Base-by-base conservation (phyloP, 139 green algal species). In the Desmodesmus armatus region DNA sequence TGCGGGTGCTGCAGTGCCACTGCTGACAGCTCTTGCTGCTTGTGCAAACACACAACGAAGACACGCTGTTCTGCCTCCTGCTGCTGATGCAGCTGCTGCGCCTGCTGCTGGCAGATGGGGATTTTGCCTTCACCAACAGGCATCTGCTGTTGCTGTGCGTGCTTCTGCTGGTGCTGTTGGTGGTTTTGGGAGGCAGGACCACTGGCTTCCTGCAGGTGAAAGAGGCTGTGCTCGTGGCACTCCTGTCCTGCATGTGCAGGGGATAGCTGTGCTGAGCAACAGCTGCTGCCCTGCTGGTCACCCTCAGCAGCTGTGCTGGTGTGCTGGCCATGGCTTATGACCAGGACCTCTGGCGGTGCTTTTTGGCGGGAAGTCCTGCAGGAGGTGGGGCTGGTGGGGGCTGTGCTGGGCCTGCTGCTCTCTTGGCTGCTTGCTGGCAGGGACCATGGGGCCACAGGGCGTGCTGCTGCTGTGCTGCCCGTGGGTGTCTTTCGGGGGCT, bases 41-140 rank as follows among this genome's bases (percentile, higher is more conserved):
- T 65, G 55, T 19, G 27, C 2, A 65, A n/a, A n/a, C 55, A 65
- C 9, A 65, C 55, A 65, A 15, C 55, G 0, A n/a, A 9, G 17
- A 9, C 17, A 31, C 2, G 17, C 15, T 37, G 60, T 35, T 0
- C 0, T 37, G 60, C 9, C 11, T n/a, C 60, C 60, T 35, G 29
- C 29, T 67, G 58, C 21, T 67, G 21, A n/a, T 21, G 5, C 65
- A 44, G 73, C 73, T 80, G 29, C 73, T 80, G 73, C 17, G 33
- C 35, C 39, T 62, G 41, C 49, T 65, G n/a, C 21, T 65, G 41
- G 23, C 19, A 40, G 21, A 39, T n/a, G n/a, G n/a, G 40, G 4
- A 23, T 21, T 43, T 39, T 60, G 43, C 43, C 31, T 43, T 72
- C 29, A n/a, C 41, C n/a, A 72, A 25, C 0, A 74, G 33, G 35